Conservation (phyloP, 805 yeast genomes). For the Teunomyces pallodes region DNA sequence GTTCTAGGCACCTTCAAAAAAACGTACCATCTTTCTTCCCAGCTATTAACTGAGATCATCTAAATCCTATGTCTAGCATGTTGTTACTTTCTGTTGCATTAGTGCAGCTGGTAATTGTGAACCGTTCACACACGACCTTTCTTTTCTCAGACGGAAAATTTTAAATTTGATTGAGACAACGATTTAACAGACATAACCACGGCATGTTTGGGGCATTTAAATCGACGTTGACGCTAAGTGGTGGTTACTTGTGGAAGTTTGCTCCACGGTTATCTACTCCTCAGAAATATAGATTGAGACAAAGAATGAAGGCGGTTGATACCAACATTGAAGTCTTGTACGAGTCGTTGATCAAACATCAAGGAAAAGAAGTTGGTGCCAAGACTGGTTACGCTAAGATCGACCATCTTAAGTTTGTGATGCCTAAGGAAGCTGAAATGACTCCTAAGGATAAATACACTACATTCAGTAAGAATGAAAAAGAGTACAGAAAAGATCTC, state of each 20-base stretch:
- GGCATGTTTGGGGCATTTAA: constrained; percentile 73
- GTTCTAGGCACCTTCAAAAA: too few species aligned
- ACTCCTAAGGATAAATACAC: constrained; percentile 80
- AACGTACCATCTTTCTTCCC: too few species aligned
- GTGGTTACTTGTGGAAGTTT: constrained; percentile 73
- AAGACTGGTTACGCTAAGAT: constrained; percentile 36
- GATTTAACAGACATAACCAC: not conserved
- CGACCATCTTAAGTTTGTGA: constrained; percentile 34
- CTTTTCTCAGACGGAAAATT: not conserved
- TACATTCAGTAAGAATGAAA: constrained; percentile 70
- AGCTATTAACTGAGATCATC: too few species aligned
- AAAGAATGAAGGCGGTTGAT: constrained; percentile 81
- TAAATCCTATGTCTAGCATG: too few species aligned
- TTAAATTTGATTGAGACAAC: not conserved
- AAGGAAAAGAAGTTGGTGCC: constrained; percentile 24
- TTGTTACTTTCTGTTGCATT: too few species aligned
- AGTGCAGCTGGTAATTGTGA: not conserved
- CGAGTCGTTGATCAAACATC: constrained; percentile 24
- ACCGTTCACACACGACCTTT: not conserved
- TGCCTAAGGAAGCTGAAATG: constrained; percentile 86
- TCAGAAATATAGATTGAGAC: constrained; percentile 83
- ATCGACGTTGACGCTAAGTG: constrained; percentile 52
- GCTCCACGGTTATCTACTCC: constrained; percentile 59
- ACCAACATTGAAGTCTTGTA: constrained; percentile 65
- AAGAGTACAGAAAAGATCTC: constrained; percentile 81